Percentiles rank a stretch among this genome's conserved stretches.
phyloP scores from a whole-genome alignment of 768 basidiomycete species.

The Mycena crocata region DNA sequence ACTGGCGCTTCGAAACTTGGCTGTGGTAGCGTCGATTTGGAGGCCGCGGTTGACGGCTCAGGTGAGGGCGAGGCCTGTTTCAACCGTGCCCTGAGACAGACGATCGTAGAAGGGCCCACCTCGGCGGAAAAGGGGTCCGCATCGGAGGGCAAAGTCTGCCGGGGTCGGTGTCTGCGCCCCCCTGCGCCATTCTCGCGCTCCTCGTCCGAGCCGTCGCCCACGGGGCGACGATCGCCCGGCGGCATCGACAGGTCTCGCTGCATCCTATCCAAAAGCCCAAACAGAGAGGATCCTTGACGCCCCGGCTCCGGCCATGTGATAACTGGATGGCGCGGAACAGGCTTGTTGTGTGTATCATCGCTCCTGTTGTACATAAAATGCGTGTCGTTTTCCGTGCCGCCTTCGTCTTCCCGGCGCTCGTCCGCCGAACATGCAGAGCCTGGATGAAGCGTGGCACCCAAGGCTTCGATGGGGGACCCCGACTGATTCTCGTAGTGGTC shows the following conservation, averaged over 20 bases:
- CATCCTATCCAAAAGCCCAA: slow-evolving; percentile 41
- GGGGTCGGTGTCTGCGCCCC: slow-evolving; percentile 42
- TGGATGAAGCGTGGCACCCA: slow-evolving; percentile 41
- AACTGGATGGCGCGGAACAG: slow-evolving; percentile 58
- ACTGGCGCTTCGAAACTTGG: slow-evolving; percentile 38
- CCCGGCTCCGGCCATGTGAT: slow-evolving; percentile 36
- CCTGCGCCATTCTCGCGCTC: slow-evolving; percentile 39
- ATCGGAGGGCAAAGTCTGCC: slow-evolving; percentile 42
- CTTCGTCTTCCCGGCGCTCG: slow-evolving; percentile 67
- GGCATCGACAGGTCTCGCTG: slow-evolving; percentile 44
- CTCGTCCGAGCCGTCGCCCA: slow-evolving; percentile 35
- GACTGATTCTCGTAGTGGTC: slow-evolving; percentile 18
- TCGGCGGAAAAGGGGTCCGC: slow-evolving; percentile 57
- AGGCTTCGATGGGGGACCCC: slow-evolving; percentile 13
- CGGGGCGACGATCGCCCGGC: slow-evolving; percentile 36
- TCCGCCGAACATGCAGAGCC: slow-evolving; percentile 61
- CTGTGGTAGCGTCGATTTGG: slow-evolving; percentile 42
- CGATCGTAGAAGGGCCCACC: slow-evolving; percentile 43
- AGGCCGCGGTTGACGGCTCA: slow-evolving; percentile 37
- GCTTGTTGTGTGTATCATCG: slow-evolving; percentile 85
- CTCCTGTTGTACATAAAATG: slow-evolving; percentile 72
- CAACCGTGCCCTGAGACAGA: slow-evolving; percentile 58
- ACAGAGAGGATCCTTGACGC: slow-evolving; percentile 42
- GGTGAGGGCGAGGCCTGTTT: slow-evolving; percentile 50
- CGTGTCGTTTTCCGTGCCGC: slow-evolving; percentile 80